Evolutionary conservation across 163 green algal genomes (phyloP).

Genomic region (Scenedesmus sp.): DNA sequence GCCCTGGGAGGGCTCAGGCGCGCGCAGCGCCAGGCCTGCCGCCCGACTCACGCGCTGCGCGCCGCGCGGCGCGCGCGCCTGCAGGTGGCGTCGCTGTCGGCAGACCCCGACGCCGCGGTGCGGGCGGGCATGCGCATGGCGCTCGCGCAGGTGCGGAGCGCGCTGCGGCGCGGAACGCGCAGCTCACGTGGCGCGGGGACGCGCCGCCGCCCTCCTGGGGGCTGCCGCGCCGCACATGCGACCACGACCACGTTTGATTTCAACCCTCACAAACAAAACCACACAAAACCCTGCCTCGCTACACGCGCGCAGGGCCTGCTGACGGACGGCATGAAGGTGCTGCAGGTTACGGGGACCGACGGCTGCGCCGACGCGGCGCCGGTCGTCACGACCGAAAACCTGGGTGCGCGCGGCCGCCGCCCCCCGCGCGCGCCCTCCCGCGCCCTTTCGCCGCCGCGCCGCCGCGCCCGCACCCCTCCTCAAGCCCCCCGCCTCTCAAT

Average conservation of each 20-base stretch:
- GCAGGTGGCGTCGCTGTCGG: background rate
- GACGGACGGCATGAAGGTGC: slow-evolving; percentile 46
- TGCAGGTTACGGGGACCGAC: slow-evolving; percentile 23
- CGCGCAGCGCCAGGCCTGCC: too few species aligned
- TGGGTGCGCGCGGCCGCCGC: slow-evolving; percentile 5
- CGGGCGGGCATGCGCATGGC: background rate
- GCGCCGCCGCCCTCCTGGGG: too few species aligned
- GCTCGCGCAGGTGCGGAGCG: too few species aligned
- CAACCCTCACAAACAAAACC: too few species aligned
- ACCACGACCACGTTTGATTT: too few species aligned
- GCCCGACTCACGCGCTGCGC: background rate
- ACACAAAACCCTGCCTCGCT: too few species aligned
- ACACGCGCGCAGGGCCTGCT: slow-evolving; percentile 13
- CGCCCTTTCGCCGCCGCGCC: background rate
- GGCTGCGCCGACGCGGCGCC: slow-evolving; percentile 16
- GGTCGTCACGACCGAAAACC: slow-evolving; percentile 32
- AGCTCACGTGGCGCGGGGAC: too few species aligned
- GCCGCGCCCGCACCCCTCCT: too few species aligned
- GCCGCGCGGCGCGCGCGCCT: too few species aligned
- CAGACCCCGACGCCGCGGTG: background rate
- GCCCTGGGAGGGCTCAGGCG: too few species aligned
- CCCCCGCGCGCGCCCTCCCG: background rate
- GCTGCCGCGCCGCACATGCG: too few species aligned
- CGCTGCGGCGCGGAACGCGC: too few species aligned
- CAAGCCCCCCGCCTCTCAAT: background rate